Base-by-base conservation (phyloP, 768 basidiomycete genomes). In the Suillus subaureus region DNA sequence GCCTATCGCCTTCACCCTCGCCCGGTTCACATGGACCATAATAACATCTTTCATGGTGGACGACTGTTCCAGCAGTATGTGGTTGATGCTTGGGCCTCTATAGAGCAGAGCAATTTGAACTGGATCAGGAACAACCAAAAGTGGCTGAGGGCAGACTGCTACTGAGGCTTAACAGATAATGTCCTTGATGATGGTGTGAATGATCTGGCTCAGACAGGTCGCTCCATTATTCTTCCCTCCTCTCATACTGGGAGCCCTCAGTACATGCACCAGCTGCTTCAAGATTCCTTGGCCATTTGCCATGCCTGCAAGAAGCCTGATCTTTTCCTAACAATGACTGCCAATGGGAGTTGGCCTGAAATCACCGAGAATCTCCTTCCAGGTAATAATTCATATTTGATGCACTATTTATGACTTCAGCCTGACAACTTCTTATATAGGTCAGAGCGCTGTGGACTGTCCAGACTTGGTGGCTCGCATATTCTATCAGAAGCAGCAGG, bases 301-400 rank as follows among this genome's bases (percentile, higher is more conserved):
- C 69, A 78, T 0, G 69, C 75, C 43, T 81, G 70, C 52, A 66
- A 68, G 1, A 80, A 78, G 8, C 71, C 79, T 12, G 82, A 86
- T 57, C 66, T 86, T 1, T 87, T 87, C 56, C 62, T 87, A 0
- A 88, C 84, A 0, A 79, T 86, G 74, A 87, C 85, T 12, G 74
- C 78, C 11, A 88, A 87, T 75, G 82, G 83, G 0, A 56, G 72
- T 0, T 88, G 86, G 86, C 71, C 70, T 2, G 85, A 87, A 61
- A 78, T 87, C 23, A 43, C 62, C 0, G 47, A 68, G 0, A 79
- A 78, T 58, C 74, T 86, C 0, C 66, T 81, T 0, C 76, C 78
- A 55, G 79, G 77, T 69, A 39, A 61, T 5, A 6, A 33, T 33
- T 33, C 33, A 33, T 6, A 33, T 33, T 6, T 33, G 33, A 33